These are phyloP conservation scores for Actinomucor elegans DNA, from an alignment of 371 early-diverging fungal species.

Conservation along the genomic window DNA sequence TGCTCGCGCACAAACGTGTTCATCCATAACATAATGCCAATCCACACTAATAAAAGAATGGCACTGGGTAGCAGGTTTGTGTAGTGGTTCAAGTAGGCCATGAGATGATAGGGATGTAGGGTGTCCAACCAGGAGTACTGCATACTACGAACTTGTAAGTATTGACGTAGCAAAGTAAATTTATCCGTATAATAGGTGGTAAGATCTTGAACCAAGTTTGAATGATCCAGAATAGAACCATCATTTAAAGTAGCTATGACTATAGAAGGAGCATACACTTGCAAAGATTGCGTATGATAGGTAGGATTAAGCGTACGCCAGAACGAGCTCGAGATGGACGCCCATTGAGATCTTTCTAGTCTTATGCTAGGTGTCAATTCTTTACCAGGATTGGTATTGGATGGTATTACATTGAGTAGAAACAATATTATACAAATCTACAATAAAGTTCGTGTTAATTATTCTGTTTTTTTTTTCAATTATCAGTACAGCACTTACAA, in stretches of 20 bases:
- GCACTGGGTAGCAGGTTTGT: conserved; percentile 26
- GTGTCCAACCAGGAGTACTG: neutral
- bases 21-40: conserved; percentile 34
- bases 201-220: neutral
- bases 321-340: conserved; percentile 22
- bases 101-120: neutral
- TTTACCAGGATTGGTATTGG: neutral
- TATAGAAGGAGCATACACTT: neutral
- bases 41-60: conserved; percentile 23
- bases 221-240: neutral
- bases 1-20: conserved; percentile 25
- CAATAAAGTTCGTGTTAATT: no score
- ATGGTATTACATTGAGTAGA: conserved; percentile 6
- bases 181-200: neutral
- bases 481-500: conserved; percentile 20
- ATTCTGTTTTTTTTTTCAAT: no score
- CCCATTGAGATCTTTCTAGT: no score
- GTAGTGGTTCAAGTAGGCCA: conserved; percentile 7
- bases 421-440: conserved; percentile 28
- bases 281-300: neutral
- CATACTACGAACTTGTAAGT: neutral
- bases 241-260: neutral
- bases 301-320: conserved; percentile 34
- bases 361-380: no score
- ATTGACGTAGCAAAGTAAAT: neutral